Base-by-base conservation (phyloP, 202 grass and related monocot species). In the Zizania palustris region DNA sequence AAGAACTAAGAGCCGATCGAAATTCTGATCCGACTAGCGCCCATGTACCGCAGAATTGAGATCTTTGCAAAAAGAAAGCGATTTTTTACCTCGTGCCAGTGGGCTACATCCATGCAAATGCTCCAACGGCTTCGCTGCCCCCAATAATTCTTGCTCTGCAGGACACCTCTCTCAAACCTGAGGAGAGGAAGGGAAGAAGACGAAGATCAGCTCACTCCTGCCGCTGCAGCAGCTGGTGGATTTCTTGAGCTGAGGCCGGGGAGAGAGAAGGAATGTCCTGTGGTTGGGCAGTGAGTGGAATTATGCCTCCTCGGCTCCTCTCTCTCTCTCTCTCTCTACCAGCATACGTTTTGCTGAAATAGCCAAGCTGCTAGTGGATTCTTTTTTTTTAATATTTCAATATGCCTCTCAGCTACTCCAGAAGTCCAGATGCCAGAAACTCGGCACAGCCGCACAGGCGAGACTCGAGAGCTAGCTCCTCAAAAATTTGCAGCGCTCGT, bases 11-110 rank as follows among this genome's bases (percentile, higher is more conserved):
- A 55, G 1, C n/a, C 45, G 65, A 57, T 0, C 48, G 45, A 80
- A 83, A 82, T 79, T 84, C 67, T 45, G 61, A 21, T 84, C 67
- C 41, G 61, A 21, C 64, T 72, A 45, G 73, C 22, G 43, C 54
- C 56, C 73, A 55, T 54, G 28, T 13, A 68, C 3, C 43, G 61
- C 69, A 60, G 7, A 85, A 67, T 43, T 43, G 79, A 82, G 6
- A 54, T 72, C 42, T 82, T 80, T 22, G 67, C 48, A 53, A 64
- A 46, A 28, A 28, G 2, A 28, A 64, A 46, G 9, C 39, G 70
- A 79, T 68, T 84, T 87, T 67, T 84, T 88, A 91, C 90, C 89
- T 96, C 89, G 75, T 86, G 89, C 93, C 93, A 92, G 72, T 79
- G 93, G 72, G 85, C 79, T 72, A 89, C 72, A 90, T 96, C 93